Base-by-base conservation (phyloP, 306 rosid genomes). In the Prinsepia uniflora region DNA sequence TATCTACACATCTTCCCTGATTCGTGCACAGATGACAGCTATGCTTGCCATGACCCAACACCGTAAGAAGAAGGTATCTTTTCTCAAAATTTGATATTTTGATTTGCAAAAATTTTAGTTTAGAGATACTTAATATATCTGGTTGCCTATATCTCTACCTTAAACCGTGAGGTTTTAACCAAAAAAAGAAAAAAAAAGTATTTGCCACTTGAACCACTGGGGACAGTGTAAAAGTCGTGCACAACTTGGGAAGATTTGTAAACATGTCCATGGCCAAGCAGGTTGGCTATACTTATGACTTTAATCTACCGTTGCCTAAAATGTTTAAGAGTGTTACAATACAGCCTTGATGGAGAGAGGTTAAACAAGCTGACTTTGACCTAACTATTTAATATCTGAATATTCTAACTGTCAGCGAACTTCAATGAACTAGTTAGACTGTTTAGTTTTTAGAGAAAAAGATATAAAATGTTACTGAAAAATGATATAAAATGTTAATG, bases 21-120 rank as follows among this genome's bases (percentile, higher is more conserved):
- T 90, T 79, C 93, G 96, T 63, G 96, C 96, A 52, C 96, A 87
- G 73, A 90, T 90, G 96, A 90, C 93, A 7, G 93, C 93, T 54
- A 87, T 90, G 93, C 93, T 90, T 79, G 89, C 93, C 74, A 87
- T 90, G 93, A 90, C 88, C 63, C 93, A 87, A 75, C 96, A 90
- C 73, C 86, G 87, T 18, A 80, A 84, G 36, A 78, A 20, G 74
- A 90, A 90, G 91, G 96, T 90, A 83, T 8, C 10, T 53, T 24
- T 54, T 18, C 49, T 70, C n/a, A 42, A 30, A 45, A 13, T 6
- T 4, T 41, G 61, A 58, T 39, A 54, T 67, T 24, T 18, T 39
- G 14, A 8, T 59, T 57, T 71, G 53, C 43, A 57, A 14, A 39
- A 66, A 47, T 22, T 70, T 14, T 17, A 5, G 50, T 40, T 34